Evolutionary conservation across 441 rosid species (phyloP), one percentile per base, ranked within the genome.

Genomic region (Lepidium campestre): DNA sequence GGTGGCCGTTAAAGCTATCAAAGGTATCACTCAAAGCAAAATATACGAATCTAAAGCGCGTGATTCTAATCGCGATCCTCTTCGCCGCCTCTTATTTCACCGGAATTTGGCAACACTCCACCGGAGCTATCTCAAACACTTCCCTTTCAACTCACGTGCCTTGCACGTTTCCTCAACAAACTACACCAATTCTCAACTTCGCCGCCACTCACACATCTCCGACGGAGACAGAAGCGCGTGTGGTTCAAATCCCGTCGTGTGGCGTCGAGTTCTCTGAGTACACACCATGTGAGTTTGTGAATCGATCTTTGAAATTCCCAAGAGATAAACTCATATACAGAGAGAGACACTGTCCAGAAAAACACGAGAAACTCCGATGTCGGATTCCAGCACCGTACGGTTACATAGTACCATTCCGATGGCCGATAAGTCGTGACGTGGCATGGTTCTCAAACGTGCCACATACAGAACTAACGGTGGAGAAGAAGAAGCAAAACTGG

Each of bases 371-470:
- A 0, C 57, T 86, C 48, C 68, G 57, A 41, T 86, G 92, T 19
- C 77, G 85, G 14, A 60, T 86, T 5, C 85, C 89, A 11, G 87
- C 89, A 0, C 87, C 89, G 42, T 47, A 65, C 63, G 90, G 88
- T 4, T 87, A 87, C 23, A 63, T 13, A 27, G 50, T 65, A 0
- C 88, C 93, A 2, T 87, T 83, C 48, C 59, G 68, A 75, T 87
- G 93, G 93, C 93, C 93, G 34, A 32, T 70, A 68, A 85, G 93
- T 34, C 78, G 87, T 6, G 85, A 79, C 14, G 40, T 34, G 10
- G 86, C 84, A 10, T 87, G 93, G 92, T 86, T 80, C 57, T 82
- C 78, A 8, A 86, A 86, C 65, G 86, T 80, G 34, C 92, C 89
- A 4, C 92, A 86, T 22, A 83, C 78, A 68, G 80, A 85, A 59